Base-by-base conservation (phyloP, 805 yeast species). In the Metschnikowia similis region DNA sequence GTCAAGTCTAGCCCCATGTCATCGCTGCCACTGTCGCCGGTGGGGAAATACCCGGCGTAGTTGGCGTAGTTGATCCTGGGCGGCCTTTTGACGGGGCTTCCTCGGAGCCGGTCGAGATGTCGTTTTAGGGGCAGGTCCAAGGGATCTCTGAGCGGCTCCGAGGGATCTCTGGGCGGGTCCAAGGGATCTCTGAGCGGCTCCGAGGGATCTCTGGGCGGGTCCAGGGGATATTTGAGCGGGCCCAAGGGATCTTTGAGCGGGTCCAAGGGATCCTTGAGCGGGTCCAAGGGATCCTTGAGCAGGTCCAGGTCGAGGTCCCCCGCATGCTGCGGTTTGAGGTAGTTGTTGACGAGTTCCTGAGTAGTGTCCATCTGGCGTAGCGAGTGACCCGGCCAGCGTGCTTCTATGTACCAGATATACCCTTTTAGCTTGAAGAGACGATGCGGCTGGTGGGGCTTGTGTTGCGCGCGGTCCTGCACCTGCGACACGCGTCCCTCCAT, bases 331-430 rank as follows among this genome's bases (percentile, higher is more conserved):
- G 30, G 44, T 9, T 26, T 39, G 9, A 53, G 49, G 44, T 50
- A 51, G 28, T 39, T 41, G 35, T 38, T 40, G 39, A 53, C 50
- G n/a, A 55, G 50, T 11, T 55, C 58, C 40, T 55, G 55, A 2
- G 58, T 54, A 7, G 52, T 31, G 31, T 52, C 55, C 35, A 38
- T 45, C 35, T 31, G 10, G 31, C 31, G 8, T 29, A 10, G 8
- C 35, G 5, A 6, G n/a, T 11, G 1, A 2, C 21, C 21, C 21
- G n/a, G 26, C 11, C 38, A 35, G n/a, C 27, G 27, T 16, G 39
- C 26, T 11, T 17, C 27, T 16, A 36, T 35, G 14, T 35, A 14
- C 37, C 37, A 17, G 37, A 14, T 35, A 35, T n/a, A 35, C 17
- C 4, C 21, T 21, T 21, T 21, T 21, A 21, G 21, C 21, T 21